Evolutionary conservation across 768 basidiomycete species (phyloP), one percentile per base, ranked within the genome.

Genomic region (Mrakia gelida): DNA sequence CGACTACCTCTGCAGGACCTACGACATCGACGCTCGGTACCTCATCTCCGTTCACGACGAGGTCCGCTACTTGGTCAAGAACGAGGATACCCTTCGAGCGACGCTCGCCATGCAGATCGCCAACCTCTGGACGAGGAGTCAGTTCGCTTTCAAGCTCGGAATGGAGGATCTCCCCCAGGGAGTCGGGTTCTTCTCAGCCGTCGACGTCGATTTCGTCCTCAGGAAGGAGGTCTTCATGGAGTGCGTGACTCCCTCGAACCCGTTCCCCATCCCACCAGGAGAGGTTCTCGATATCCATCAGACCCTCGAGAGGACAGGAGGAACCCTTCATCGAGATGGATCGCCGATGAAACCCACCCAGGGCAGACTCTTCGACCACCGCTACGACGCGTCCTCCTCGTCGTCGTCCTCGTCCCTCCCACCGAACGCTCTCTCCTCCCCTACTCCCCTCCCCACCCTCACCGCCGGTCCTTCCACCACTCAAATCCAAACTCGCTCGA

Each of bases 11-110:
- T 90, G 91, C 76, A 84, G 85, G 65, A 70, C 52, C 16, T 98
- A 95, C 85, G 85, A 88, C 80, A 97, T 98, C 82, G 82, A 91
- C 16, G 95, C 95, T 1, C 89, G 97, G 10, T 99, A 96, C 84
- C 90, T 99, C 65, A 91, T 98, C 71, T 98, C 95, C 15, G 95
- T 98, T 2, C 97, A 98, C 84, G 96, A 98, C 84, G 96, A 99
- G 84, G 88, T 99, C 26, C 91, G 97, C 3, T 98, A 97, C 83
- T 88, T 99, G 8, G 94, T 96, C 71, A 88, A 87, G 63, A 95
- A 98, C 70, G 89, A 90, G 79, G 97, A 98, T 85, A 88, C 88
- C 81, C 94, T 95, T 84, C 92, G 95, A n/a, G 90, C 91, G 1
- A 92, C 94, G 2, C 87, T 98, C 15, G 97, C 96, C 0, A 84